Evolutionary conservation across 2,329 filamentous ascomycete genomes (phyloP).

Genomic region (Fusarium chlamydosporum): DNA sequence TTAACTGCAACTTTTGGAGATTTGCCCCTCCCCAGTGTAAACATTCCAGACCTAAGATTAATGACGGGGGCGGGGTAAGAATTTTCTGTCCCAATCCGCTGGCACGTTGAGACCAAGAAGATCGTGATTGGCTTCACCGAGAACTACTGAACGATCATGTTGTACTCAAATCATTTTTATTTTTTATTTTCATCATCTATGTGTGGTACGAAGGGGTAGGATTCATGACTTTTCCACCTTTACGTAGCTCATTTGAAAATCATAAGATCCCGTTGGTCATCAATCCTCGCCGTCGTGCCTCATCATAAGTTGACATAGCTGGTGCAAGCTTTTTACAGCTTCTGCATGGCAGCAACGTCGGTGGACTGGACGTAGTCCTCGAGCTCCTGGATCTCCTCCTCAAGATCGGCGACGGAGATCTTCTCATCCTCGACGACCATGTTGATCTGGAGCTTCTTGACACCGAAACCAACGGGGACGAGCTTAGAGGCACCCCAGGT

Average conservation of each 20-base stretch:
- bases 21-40: constrained; percentile 42
- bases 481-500: constrained; percentile 95
- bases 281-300: constrained; percentile 53
- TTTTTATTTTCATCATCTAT: constrained; percentile 48
- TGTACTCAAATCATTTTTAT: constrained; percentile 22
- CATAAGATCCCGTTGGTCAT: constrained; percentile 49
- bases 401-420: constrained; percentile 87
- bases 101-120: background rate
- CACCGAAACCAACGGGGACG: constrained; percentile 93
- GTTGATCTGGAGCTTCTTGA: constrained; percentile 99
- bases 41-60: background rate
- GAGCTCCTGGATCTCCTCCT: constrained; percentile 83
- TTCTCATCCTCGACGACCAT: constrained; percentile 98
- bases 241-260: constrained; percentile 47
- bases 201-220: constrained; percentile 41
- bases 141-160: background rate
- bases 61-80: constrained; percentile 19
- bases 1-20: constrained; percentile 22
- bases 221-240: constrained; percentile 48
- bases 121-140: background rate
- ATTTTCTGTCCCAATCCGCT: constrained; percentile 1
- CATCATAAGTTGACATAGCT: constrained; percentile 49
- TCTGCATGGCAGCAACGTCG: constrained; percentile 92
- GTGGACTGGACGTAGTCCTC: constrained; percentile 98
- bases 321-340: constrained; percentile 74